phyloP scores from a whole-genome alignment of 805 yeast species.

The Sugiyamaella smithiae region DNA sequence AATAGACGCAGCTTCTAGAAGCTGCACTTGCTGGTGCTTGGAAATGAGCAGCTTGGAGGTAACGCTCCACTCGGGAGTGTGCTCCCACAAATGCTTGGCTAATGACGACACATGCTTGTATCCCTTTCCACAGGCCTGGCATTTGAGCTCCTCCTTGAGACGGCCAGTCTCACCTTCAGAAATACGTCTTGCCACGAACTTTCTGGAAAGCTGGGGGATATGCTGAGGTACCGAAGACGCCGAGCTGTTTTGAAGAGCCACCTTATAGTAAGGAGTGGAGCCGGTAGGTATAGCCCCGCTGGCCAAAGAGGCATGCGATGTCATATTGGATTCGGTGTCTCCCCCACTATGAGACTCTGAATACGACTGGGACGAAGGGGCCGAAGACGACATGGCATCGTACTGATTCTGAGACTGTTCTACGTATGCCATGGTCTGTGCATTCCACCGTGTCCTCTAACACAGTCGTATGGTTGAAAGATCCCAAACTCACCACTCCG shows the following conservation, averaged over 20 bases:
- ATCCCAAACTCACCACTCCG: too few species aligned
- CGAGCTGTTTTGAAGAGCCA: constrained; percentile 7
- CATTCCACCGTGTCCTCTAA: background rate
- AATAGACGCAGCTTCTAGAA: constrained; percentile 68
- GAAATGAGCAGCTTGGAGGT: constrained; percentile 76
- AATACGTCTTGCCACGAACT: constrained; percentile 77
- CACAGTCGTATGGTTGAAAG: background rate
- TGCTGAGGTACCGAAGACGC: constrained; percentile 2
- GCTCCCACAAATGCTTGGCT: constrained; percentile 90
- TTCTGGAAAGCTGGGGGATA: constrained; percentile 29
- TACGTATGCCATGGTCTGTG: constrained; percentile 10
- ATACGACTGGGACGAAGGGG: background rate
- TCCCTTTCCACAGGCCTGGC: constrained; percentile 91
- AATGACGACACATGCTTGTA: constrained; percentile 85
- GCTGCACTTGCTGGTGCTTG: constrained; percentile 86
- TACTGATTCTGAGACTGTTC: constrained; percentile 6
- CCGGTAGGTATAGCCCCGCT: background rate
- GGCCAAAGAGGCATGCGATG: too few species aligned
- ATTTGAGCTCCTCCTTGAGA: constrained; percentile 75
- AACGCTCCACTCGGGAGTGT: constrained; percentile 90
- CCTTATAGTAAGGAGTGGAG: constrained; percentile 8
- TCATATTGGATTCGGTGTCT: too few species aligned
- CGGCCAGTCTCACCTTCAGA: constrained; percentile 86
- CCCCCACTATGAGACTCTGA: background rate
- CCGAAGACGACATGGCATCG: background rate